Evolutionary conservation across 805 yeast species (phyloP).

Genomic region (Barnettozyma vustinii): DNA sequence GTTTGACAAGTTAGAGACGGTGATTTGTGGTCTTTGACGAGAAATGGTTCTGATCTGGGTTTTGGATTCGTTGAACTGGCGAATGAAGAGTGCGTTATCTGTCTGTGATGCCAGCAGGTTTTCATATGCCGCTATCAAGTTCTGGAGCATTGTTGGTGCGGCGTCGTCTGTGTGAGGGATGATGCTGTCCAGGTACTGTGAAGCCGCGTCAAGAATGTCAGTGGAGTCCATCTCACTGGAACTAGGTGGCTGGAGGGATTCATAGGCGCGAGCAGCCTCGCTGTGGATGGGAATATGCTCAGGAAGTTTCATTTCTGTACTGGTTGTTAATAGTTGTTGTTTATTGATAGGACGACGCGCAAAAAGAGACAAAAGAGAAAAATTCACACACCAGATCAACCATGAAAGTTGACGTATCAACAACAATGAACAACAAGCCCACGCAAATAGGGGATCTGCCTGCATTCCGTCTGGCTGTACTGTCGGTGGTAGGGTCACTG

Average conservation of each 20-base stretch:
- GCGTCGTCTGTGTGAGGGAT: conserved; percentile 6
- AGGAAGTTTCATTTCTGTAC: not conserved
- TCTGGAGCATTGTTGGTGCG: not conserved
- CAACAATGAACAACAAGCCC: not conserved
- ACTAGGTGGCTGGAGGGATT: conserved; percentile 2
- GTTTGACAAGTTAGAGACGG: conserved; percentile 9
- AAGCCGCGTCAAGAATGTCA: conserved; percentile 13
- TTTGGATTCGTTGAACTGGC: conserved; percentile 14
- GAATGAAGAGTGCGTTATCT: conserved; percentile 12
- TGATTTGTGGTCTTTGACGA: conserved; percentile 11
- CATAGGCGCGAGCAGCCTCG: not conserved
- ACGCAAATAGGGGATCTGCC: conserved; percentile 6
- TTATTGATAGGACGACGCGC: too few species aligned
- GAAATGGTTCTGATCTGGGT: conserved; percentile 1
- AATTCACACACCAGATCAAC: too few species aligned
- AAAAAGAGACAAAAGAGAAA: not conserved
- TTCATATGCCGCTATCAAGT: conserved; percentile 15
- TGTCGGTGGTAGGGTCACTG: conserved; percentile 23
- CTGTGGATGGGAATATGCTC: not conserved
- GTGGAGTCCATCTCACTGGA: conserved; percentile 4
- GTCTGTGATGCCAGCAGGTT: conserved; percentile 12
- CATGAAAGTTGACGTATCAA: not conserved
- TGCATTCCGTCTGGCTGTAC: conserved; percentile 20
- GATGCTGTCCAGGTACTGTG: conserved; percentile 13
- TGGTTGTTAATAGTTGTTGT: not conserved